Evolutionary conservation across 257 asterid genomes (phyloP), one percentile per base, ranked within the genome.

Genomic region (Linderniella brevidens): DNA sequence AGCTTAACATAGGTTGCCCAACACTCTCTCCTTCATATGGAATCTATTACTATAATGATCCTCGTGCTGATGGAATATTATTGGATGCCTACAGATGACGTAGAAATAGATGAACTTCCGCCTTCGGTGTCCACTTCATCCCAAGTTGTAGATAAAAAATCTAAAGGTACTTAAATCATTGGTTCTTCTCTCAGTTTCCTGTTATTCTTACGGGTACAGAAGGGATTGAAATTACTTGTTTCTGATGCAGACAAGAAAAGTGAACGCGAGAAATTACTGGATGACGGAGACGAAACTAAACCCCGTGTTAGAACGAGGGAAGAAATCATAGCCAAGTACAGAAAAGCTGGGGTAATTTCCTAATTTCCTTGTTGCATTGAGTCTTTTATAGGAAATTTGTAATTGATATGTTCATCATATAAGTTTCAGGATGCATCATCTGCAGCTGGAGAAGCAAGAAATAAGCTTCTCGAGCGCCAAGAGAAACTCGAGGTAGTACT

Each of bases 401-500:
- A n/a, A 25, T 25, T 25, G 3, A 25, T 25, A 6, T 25, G 32
- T 25, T 25, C 32, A 25, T 25, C 32, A 25, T 2, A 25, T 25
- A 48, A 35, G 42, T 72, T 71, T 56, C 74, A 86, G 96, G 96
- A 79, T 64, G 86, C 82, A 50, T 59, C 92, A 9, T 78, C 96
- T 38, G 92, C 73, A 7, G 96, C 96, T 52, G 94, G 84, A 55
- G 59, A 79, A 77, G 93, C 93, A 61, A 86, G 74, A 75, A 58
- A 75, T 61, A 86, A 82, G 74, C 86, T 86, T 64, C 46, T 82
- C 50, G 92, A 86, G 64, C 96, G 96, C 59, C 90, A 77, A 68
- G 82, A 82, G 58, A 86, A 82, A 64, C 94, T 86, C 37, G 90
- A 86, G 96, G 96, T 86, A 37, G n/a, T 52, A 50, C 55, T 48